Percentiles rank a stretch among this genome's conserved stretches.
Evolutionary conservation across 345 rosid genomes (phyloP).

Genomic region (Pistacia integerrima): DNA sequence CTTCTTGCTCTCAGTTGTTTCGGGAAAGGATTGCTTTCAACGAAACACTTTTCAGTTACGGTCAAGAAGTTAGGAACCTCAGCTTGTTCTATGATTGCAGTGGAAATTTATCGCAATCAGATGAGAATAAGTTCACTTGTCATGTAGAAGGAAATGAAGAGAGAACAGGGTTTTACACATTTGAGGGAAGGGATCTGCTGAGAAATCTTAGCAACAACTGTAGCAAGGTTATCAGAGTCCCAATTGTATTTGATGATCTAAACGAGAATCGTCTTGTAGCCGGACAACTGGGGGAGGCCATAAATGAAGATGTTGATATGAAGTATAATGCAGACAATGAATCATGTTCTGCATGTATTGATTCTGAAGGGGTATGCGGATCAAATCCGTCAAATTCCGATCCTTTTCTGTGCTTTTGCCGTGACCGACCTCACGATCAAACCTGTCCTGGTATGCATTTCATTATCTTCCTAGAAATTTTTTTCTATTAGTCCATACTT

Average conservation of each 20-base stretch:
- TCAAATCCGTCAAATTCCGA: background rate
- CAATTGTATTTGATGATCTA: background rate
- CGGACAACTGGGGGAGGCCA: background rate
- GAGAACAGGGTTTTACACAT: background rate
- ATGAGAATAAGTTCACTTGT: background rate
- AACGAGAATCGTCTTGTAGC: background rate
- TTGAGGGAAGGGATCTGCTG: background rate
- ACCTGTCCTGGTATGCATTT: conserved; percentile 11
- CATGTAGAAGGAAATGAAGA: accelerated
- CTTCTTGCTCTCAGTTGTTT: background rate
- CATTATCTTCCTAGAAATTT: background rate
- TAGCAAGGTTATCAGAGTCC: conserved; percentile 3
- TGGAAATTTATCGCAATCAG: background rate
- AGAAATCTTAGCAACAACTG: conserved; percentile 7
- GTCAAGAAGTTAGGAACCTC: background rate
- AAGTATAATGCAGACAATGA: background rate
- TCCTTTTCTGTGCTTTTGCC: conserved; percentile 41
- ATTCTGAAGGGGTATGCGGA: conserved; percentile 51
- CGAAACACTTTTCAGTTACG: background rate
- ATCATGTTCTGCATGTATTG: conserved; percentile 18
- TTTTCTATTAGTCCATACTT: too few relatives aligned
- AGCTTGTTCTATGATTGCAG: conserved; percentile 37
- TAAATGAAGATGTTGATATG: conserved; percentile 30
- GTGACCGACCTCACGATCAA: conserved; percentile 1
- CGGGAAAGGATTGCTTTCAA: background rate